Conservation (phyloP, 768 basidiomycete genomes). For the Termitomyces heimii region DNA sequence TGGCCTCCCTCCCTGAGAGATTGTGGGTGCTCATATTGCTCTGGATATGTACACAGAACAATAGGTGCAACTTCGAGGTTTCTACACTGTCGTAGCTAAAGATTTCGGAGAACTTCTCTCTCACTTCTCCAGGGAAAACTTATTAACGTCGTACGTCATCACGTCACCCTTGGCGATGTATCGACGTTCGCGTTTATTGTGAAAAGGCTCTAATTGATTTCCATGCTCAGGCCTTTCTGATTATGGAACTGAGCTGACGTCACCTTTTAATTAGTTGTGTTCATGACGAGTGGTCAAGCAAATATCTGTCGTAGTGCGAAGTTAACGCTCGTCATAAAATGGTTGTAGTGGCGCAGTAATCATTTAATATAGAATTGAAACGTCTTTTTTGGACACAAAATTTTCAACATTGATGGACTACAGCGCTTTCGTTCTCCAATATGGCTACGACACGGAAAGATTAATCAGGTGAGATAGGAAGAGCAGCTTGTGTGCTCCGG, state of each 20-base stretch:
- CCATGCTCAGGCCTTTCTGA: neutral
- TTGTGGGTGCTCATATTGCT: neutral
- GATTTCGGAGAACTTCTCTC: neutral
- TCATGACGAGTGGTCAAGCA: neutral
- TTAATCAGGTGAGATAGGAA: neutral
- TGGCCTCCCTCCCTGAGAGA: neutral
- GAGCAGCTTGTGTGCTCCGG: neutral
- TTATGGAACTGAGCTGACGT: neutral
- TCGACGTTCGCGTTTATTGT: neutral
- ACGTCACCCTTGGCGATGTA: neutral
- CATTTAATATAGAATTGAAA: neutral
- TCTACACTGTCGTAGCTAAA: neutral
- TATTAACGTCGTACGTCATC: neutral
- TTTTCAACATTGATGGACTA: neutral
- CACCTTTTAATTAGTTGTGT: neutral
- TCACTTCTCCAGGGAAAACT: neutral
- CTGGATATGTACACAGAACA: neutral
- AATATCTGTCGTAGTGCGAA: neutral
- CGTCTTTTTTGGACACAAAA: neutral
- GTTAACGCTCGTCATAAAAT: neutral
- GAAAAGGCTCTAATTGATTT: neutral
- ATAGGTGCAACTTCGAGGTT: neutral
- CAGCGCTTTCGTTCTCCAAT: neutral
- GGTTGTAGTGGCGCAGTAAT: neutral
- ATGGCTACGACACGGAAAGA: neutral